These are phyloP conservation scores for Solanum medicagineum DNA, from an alignment of 257 asterid species.

Conservation along the genomic window DNA sequence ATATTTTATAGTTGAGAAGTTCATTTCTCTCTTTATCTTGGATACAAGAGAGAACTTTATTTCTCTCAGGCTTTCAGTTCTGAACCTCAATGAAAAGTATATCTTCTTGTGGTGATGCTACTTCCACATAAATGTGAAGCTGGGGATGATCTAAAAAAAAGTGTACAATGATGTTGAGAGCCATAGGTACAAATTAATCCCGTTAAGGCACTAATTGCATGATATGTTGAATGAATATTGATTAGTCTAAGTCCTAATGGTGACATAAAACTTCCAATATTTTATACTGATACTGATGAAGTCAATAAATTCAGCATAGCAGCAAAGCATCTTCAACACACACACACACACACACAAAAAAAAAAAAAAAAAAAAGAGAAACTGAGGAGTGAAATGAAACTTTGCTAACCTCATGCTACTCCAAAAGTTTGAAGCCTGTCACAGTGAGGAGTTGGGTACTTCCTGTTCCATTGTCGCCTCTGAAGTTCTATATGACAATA, in stretches of 20 bases:
- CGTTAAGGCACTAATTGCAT: not conserved
- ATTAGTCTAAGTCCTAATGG: not conserved
- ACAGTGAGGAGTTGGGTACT: conserved; percentile 89
- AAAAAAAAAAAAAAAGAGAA: not conserved
- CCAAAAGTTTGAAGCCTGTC: conserved; percentile 66
- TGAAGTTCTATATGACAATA: conserved; percentile 92
- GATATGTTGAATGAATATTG: not conserved
- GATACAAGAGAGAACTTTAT: not conserved
- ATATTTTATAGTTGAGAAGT: not conserved
- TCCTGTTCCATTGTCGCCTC: conserved; percentile 94
- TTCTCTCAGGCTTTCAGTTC: not conserved
- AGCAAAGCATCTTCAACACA: not conserved
- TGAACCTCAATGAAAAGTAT: not conserved
- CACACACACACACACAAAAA: no score
- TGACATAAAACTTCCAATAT: not conserved
- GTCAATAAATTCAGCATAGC: not conserved
- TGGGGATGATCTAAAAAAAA: not conserved
- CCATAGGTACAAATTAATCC: not conserved
- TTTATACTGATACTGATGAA: not conserved
- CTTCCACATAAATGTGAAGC: not conserved
- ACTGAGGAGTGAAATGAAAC: not conserved
- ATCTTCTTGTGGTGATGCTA: not conserved
- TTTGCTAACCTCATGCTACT: conserved; percentile 52
- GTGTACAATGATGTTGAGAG: not conserved
- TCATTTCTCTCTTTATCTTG: not conserved